Percentiles rank a stretch among this genome's conserved stretches.
phyloP scores from a whole-genome alignment of 305 asterid species.

The Solanum hybrid region DNA sequence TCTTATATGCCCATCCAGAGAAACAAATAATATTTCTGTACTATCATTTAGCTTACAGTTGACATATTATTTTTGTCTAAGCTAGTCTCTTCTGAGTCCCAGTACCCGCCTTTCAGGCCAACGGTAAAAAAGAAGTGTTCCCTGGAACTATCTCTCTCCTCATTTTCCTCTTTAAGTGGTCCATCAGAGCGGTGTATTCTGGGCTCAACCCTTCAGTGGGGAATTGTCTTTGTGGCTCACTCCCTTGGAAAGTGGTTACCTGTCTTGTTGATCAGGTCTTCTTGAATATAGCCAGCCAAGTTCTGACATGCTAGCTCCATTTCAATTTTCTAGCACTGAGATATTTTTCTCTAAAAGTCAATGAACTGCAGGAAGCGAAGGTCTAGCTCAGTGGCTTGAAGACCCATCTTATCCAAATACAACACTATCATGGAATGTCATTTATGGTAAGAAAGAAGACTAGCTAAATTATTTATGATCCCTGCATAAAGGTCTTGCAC shows the following conservation, averaged over 20 bases:
- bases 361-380: constrained; percentile 40
- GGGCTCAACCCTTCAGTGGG: neutral
- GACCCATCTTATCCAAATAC: constrained; percentile 57
- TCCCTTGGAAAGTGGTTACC: neutral
- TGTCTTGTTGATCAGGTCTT: constrained; percentile 2
- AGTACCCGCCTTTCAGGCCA: neutral
- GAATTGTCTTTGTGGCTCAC: neutral
- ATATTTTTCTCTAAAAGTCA: constrained; percentile 4
- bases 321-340: neutral
- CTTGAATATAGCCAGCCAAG: neutral
- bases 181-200: neutral
- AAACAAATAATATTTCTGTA: neutral
- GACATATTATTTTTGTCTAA: neutral
- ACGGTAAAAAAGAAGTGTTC: neutral
- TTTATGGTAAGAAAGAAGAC: constrained; percentile 46
- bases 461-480: neutral
- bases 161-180: neutral
- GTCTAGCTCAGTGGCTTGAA: constrained; percentile 60
- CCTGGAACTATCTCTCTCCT: neutral
- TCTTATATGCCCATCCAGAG: neutral
- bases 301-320: neutral
- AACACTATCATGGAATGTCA: constrained; percentile 49
- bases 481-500: neutral
- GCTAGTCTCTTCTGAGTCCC: neutral
- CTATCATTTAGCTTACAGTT: neutral